Percentiles rank a stretch among this genome's conserved stretches.
Conservation (phyloP, 2,329 filamentous ascomycete genomes). For the Elsinoe necatrix region DNA sequence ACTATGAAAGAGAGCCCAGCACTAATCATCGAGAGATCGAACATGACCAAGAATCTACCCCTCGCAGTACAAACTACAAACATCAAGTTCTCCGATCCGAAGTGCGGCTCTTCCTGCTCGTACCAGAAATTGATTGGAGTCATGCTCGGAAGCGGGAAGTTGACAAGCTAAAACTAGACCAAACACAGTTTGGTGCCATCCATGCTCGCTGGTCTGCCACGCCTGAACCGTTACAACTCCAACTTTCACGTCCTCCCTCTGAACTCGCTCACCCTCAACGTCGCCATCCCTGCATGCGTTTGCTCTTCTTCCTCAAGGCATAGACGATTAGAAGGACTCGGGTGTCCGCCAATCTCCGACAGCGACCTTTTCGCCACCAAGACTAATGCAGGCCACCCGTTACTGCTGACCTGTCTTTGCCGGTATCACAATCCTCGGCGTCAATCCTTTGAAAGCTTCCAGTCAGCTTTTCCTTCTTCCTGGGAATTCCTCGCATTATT, state of each 20-base stretch:
- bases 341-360: neutral
- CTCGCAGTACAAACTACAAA: neutral
- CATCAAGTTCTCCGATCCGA: too few relatives aligned
- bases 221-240: constrained; percentile 4
- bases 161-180: neutral
- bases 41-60: neutral
- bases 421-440: neutral
- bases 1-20: neutral
- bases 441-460: neutral
- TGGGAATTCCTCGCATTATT: neutral
- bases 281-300: constrained; percentile 3
- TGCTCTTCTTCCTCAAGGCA: neutral
- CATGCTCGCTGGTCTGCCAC: constrained; percentile 2
- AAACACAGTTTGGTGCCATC: neutral
- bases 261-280: neutral
- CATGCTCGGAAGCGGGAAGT: neutral
- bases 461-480: neutral
- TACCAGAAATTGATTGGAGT: neutral
- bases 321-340: neutral
- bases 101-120: neutral
- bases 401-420: neutral
- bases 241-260: neutral
- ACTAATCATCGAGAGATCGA: neutral
- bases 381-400: neutral
- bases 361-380: neutral